These are phyloP conservation scores for Aspergillus asperescens DNA, from an alignment of 495 filamentous ascomycete species.

Conservation along the genomic window DNA sequence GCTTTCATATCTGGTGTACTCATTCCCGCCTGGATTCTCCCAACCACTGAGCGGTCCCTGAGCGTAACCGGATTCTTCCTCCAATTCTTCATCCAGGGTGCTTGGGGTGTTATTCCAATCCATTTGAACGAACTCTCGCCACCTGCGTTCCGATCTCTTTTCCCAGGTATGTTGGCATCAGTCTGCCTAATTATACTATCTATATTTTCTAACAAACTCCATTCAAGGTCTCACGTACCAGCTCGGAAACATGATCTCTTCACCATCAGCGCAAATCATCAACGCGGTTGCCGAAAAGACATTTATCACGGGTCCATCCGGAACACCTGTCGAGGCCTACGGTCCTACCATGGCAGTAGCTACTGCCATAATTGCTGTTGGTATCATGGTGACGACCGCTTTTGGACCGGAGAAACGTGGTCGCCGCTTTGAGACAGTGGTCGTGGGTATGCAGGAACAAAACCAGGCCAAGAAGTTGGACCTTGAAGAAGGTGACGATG, in stretches of 20 bases:
- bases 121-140: conserved; percentile 75
- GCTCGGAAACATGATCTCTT: conserved; percentile 70
- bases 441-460: conserved; percentile 49
- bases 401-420: conserved; percentile 58
- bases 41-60: conserved; percentile 48
- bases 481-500: conserved; percentile 17
- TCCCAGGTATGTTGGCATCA: conserved; percentile 30
- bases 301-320: conserved; percentile 40
- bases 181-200: neutral
- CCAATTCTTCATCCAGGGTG: conserved; percentile 74
- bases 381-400: conserved; percentile 56
- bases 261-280: conserved; percentile 66
- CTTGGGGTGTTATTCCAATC: conserved; percentile 74
- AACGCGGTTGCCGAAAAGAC: conserved; percentile 59
- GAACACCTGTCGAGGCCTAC: conserved; percentile 56
- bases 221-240: conserved; percentile 60
- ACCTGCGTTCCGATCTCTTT: conserved; percentile 62
- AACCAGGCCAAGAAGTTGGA: conserved; percentile 15
- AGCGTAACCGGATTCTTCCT: conserved; percentile 67
- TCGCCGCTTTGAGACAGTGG: conserved; percentile 56
- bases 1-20: conserved; percentile 52
- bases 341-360: conserved; percentile 65
- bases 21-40: conserved; percentile 70
- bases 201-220: neutral
- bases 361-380: conserved; percentile 61